Base-by-base conservation (phyloP, 164 flowering plant species). In the Vitis amurensis region DNA sequence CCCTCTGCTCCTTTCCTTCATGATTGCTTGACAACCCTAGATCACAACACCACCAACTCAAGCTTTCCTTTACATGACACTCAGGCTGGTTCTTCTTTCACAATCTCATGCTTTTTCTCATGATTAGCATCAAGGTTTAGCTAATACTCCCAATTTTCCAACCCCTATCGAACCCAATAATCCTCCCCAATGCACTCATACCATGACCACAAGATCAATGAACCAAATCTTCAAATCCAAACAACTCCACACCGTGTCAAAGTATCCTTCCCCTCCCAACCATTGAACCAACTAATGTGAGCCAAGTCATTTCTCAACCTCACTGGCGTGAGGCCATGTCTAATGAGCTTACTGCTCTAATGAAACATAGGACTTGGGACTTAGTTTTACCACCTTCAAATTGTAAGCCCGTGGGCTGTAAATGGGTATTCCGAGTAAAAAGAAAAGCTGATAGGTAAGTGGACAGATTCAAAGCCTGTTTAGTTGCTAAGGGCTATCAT, bases 391-490 rank as follows among this genome's bases (percentile, higher is more conserved):
- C 44, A 31, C 44, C 0, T 6, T 31, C 44, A 31, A 49, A 56
- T 6, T 27, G 16, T 47, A 63, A 55, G 12, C 47, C 37, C 9
- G 55, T 70, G n/a, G 73, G 67, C 1, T 62, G 73, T 19, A 71
- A 71, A 19, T 71, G 64, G 74, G 49, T 71, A 14, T 64, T 56
- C 52, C 44, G 53, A 6, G 27, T 57, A 30, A 71, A 71, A 48
- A 30, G 61, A 13, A 64, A 64, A 27, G 15, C 27, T 11, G 63
- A 71, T 57, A 57, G 74, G 47, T 19, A 0, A 8, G 29, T 71
- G 11, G 62, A 55, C 16, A 50, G 50, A n/a, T 56, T 17, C 57
- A 64, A 55, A n/a, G 2, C 58, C 5, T 1, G 27, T 14, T 9
- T 31, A 31, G 44, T 31, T 31, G 44, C 4, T 31, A 31, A 31